A percentile compares a stretch with the other conserved stretches of the same genome.
Evolutionary conservation across 2,329 filamentous ascomycete species (phyloP).

Genomic region (Fusarium oxysporum): DNA sequence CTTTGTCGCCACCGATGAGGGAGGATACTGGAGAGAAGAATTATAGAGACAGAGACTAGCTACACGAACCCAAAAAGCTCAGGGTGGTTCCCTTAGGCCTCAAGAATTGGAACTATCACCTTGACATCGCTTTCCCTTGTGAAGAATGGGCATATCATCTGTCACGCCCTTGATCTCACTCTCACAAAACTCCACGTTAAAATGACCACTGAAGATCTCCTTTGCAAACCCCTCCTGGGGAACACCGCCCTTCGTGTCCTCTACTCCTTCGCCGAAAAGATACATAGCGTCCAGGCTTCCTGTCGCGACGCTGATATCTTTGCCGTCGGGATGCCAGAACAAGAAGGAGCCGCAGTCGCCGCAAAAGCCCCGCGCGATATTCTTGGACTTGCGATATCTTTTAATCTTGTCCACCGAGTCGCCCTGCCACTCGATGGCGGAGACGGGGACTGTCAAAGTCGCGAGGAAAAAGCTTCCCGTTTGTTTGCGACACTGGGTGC

Average conservation of each 20-base stretch:
- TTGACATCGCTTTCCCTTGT: not conserved
- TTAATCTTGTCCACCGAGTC: not conserved
- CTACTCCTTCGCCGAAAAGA: not conserved
- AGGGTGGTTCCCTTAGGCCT: fast-evolving
- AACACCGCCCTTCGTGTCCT: fast-evolving
- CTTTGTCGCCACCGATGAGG: not conserved
- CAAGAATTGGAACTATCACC: not conserved
- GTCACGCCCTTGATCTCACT: conserved; percentile 23
- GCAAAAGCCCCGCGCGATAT: conserved; percentile 7
- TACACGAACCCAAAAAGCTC: fast-evolving
- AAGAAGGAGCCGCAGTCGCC: conserved; percentile 9
- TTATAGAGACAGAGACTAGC: not conserved
- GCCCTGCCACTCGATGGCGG: not conserved
- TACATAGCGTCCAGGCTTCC: conserved; percentile 19
- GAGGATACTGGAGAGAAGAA: fast-evolving
- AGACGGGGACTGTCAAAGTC: not conserved
- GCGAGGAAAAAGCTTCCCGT: conserved; percentile 13
- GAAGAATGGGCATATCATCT: conserved; percentile 11
- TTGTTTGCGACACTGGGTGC: conserved; percentile 23
- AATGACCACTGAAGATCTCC: not conserved
- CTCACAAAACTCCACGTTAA: not conserved
- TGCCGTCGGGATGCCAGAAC: conserved; percentile 6
- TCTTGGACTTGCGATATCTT: not conserved
- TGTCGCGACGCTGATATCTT: not conserved
- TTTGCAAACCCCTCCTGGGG: not conserved